Conservation (phyloP, 2,329 filamentous ascomycete species). For the Leptographium lundbergii region DNA sequence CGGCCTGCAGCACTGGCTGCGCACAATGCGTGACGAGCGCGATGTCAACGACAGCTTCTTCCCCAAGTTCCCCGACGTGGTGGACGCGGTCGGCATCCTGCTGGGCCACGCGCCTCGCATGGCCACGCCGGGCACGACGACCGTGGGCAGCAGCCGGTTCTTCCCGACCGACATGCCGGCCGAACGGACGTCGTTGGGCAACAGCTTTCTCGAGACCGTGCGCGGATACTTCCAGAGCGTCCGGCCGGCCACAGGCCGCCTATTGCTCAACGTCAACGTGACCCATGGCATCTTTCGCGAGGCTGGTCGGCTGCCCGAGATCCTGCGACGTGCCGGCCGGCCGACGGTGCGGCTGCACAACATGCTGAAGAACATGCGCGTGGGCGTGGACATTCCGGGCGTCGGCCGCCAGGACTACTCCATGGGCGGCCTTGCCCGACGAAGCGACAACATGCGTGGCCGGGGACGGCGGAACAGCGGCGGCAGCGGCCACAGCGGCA, state of each 20-base stretch:
- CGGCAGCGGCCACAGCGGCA: background rate
- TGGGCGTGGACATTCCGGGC: conserved; percentile 19
- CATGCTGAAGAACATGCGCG: conserved; percentile 10
- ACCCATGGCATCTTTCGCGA: conserved; percentile 39
- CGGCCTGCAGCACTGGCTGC: conserved; percentile 31
- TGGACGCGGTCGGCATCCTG: conserved; percentile 41
- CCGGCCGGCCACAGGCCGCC: conserved; percentile 37
- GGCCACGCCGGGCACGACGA: conserved; percentile 20
- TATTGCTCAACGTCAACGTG: conserved; percentile 43
- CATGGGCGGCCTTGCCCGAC: conserved; percentile 11
- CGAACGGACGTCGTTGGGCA: conserved; percentile 17
- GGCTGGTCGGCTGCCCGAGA: conserved; percentile 20
- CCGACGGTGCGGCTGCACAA: conserved; percentile 5
- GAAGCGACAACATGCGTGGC: conserved; percentile 2
- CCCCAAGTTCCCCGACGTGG: conserved; percentile 33
- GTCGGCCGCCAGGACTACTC: conserved; percentile 19
- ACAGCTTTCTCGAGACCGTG: conserved; percentile 19
- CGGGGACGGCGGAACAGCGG: background rate
- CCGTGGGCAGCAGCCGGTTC: conserved; percentile 34
- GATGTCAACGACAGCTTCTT: conserved; percentile 24
- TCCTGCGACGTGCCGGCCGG: conserved; percentile 15
- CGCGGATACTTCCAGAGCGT: conserved; percentile 45
- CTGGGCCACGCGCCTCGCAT: conserved; percentile 30
- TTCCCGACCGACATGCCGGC: conserved; percentile 27
- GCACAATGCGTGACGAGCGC: conserved; percentile 25